Evolutionary conservation across 805 yeast genomes (phyloP).

Genomic region (Priceomyces carsonii): DNA sequence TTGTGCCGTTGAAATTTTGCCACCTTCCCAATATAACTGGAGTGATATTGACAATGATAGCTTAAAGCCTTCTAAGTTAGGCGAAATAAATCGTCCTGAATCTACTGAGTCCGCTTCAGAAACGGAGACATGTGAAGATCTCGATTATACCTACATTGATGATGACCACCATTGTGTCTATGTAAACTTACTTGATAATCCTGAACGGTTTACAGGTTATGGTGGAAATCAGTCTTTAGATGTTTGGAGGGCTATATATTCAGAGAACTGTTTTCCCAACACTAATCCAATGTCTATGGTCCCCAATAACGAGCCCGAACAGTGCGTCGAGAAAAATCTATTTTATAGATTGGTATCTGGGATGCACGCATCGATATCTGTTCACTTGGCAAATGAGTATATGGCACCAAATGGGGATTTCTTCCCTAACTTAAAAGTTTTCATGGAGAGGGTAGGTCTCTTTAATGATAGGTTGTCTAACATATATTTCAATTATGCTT

Average conservation of each 20-base stretch:
- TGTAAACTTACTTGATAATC: constrained; percentile 84
- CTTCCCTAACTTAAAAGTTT: constrained; percentile 79
- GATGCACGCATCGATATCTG: constrained; percentile 92
- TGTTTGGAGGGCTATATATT: constrained; percentile 91
- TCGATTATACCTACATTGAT: constrained; percentile 71
- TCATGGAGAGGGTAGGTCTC: constrained; percentile 87
- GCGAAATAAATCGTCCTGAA: constrained; percentile 34
- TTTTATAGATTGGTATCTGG: constrained; percentile 89
- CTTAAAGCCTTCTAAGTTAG: constrained; percentile 74
- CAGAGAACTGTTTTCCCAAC: constrained; percentile 82
- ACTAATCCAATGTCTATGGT: constrained; percentile 38
- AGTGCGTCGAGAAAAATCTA: constrained; percentile 83
- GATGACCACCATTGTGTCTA: constrained; percentile 71
- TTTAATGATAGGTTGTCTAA: constrained; percentile 88
- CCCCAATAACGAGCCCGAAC: constrained; percentile 35
- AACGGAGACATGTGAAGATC: constrained; percentile 37
- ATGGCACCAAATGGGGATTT: constrained; percentile 73
- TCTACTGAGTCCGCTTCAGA: constrained; percentile 13
- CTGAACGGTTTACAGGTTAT: constrained; percentile 96
- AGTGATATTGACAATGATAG: constrained; percentile 54
- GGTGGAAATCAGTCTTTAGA: constrained; percentile 89
- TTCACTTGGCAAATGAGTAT: constrained; percentile 86
- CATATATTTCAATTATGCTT: constrained; percentile 88
- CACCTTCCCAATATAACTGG: constrained; percentile 67
- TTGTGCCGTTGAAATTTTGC: constrained; percentile 80